A percentile compares a stretch with the other conserved stretches of the same genome.
Evolutionary conservation across 345 rosid species (phyloP).

Genomic region (Eucalyptus cloeziana): DNA sequence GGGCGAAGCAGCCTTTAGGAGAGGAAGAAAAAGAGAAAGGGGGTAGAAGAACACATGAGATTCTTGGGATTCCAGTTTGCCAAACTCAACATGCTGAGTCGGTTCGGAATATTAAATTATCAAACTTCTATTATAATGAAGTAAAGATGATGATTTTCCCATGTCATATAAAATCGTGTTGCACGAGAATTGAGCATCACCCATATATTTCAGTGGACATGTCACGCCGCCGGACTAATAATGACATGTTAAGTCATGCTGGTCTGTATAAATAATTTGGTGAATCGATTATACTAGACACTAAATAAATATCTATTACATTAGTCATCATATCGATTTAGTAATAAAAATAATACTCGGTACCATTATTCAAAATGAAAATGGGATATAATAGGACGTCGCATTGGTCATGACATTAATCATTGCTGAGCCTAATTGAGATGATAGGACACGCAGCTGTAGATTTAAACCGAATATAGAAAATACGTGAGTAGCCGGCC

Average conservation of each 20-base stretch:
- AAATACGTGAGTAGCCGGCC: background rate
- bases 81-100: background rate
- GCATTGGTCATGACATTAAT: background rate
- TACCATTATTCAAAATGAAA: background rate
- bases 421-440: background rate
- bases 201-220: background rate
- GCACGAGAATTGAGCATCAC: background rate
- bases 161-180: background rate
- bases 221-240: fast-evolving
- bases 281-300: background rate
- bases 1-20: background rate
- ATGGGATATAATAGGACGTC: background rate
- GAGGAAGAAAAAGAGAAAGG: background rate
- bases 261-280: background rate
- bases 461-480: background rate
- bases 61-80: background rate
- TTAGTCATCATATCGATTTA: background rate
- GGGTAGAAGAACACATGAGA: background rate
- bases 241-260: background rate
- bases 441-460: background rate
- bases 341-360: background rate
- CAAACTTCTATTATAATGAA: background rate
- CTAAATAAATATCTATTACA: background rate
- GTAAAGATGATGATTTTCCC: background rate
- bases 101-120: background rate